These are phyloP conservation scores for Penicillium psychrosexuale DNA, from an alignment of 2,329 filamentous ascomycete genomes.

Conservation along the genomic window DNA sequence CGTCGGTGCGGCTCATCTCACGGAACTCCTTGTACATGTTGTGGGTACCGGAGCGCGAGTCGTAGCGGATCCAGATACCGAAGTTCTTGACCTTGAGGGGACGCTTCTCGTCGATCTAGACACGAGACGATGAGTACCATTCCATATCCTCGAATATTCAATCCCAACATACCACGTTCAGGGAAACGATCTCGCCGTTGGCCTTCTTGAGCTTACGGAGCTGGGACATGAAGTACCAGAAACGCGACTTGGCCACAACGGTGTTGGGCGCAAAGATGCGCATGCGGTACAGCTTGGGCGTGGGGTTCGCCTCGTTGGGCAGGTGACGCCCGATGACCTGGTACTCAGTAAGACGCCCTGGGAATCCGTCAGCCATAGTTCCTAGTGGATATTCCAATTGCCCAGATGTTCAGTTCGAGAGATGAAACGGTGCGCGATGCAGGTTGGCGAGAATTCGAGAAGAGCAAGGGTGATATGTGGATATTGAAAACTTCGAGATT, in stretches of 20 bases:
- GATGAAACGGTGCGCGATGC: constrained; percentile 16
- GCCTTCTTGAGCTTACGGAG: constrained; percentile 99
- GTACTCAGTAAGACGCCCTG: constrained; percentile 99
- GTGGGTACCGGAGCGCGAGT: constrained; percentile 99
- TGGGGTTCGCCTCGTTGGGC: constrained; percentile 95
- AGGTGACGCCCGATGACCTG: constrained; percentile 99
- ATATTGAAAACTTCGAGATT: constrained; percentile 19
- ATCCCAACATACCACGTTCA: constrained; percentile 76
- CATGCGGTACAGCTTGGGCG: constrained; percentile 99
- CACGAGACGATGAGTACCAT: constrained; percentile 14
- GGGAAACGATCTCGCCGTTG: constrained; percentile 96
- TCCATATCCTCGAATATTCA: constrained; percentile 1
- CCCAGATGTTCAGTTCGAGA: constrained; percentile 8
- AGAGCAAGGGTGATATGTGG: constrained; percentile 7
- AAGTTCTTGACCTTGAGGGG: constrained; percentile 99
- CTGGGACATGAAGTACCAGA: constrained; percentile 99
- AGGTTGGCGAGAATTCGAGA: constrained; percentile 5
- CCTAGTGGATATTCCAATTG: neutral
- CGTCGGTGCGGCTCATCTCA: constrained; percentile 93
- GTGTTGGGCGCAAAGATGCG: constrained; percentile 98
- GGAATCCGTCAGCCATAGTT: constrained; percentile 34
- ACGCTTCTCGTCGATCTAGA: constrained; percentile 95
- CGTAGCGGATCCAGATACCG: constrained; percentile 99
- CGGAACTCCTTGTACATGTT: constrained; percentile 99
- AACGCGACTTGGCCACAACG: constrained; percentile 98